These are phyloP conservation scores for Schrenkiella parvula DNA, from an alignment of 345 rosid species.

Conservation along the genomic window DNA sequence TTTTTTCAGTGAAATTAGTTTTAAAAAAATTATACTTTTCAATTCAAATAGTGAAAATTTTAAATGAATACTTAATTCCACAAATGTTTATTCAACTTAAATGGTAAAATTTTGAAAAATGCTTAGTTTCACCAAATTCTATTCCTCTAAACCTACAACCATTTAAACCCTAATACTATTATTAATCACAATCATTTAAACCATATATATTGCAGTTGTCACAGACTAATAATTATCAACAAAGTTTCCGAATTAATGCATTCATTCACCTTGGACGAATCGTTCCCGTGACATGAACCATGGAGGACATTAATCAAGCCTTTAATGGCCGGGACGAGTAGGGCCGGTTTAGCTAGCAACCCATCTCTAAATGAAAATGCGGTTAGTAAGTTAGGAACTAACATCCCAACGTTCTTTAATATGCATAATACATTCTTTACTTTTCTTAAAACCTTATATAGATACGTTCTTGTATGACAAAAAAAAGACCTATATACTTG, in stretches of 20 bases:
- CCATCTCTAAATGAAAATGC: background rate
- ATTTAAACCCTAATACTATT: no score
- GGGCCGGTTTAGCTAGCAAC: background rate
- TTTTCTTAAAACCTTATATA: background rate
- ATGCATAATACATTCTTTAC: background rate
- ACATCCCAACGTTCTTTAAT: background rate
- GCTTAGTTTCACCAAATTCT: no score
- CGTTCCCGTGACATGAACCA: background rate
- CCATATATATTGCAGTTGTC: background rate
- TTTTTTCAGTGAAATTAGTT: no score
- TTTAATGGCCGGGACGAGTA: background rate
- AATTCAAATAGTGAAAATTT: no score
- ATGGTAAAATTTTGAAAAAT: no score
- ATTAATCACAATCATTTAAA: no score
- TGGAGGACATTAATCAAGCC: background rate
- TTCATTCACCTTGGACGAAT: background rate
- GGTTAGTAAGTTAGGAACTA: background rate
- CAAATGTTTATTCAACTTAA: no score
- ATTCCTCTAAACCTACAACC: no score
- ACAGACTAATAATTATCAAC: background rate
- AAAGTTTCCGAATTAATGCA: background rate
- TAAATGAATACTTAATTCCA: no score
- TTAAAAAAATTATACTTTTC: no score
- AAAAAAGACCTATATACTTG: background rate
- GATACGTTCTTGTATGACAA: background rate